Percentiles rank a stretch among this genome's conserved stretches.
phyloP scores from a whole-genome alignment of 495 filamentous ascomycete genomes.

The Durotheca rogersii region DNA sequence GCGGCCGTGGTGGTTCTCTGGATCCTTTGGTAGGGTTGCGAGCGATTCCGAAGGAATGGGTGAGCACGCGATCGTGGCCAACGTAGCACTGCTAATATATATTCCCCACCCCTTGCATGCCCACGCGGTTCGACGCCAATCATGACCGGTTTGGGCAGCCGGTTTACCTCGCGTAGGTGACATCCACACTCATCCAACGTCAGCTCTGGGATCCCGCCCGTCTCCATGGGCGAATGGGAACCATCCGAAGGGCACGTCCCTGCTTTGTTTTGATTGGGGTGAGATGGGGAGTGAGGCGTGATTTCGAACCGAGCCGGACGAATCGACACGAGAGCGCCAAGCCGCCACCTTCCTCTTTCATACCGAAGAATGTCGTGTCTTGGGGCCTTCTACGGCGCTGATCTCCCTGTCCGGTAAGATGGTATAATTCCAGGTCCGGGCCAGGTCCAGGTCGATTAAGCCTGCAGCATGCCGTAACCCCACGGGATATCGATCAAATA shows the following conservation, averaged over 20 bases:
- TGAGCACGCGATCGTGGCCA: constrained; percentile 18
- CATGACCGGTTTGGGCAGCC: constrained; percentile 17
- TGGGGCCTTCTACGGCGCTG: constrained; percentile 12
- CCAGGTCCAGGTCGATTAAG: constrained; percentile 21
- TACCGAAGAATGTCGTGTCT: constrained; percentile 13
- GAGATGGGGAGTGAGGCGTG: too few relatives aligned
- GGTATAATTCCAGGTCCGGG: constrained; percentile 14
- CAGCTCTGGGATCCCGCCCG: constrained; percentile 16
- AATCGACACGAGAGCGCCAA: constrained; percentile 28
- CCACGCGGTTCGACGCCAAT: constrained; percentile 17
- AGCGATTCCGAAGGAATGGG: constrained; percentile 13
- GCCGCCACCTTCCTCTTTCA: constrained; percentile 30
- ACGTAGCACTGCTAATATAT: not conserved
- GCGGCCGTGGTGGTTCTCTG: not conserved
- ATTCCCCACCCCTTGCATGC: constrained; percentile 15
- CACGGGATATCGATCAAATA: constrained; percentile 26
- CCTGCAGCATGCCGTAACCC: constrained; percentile 24
- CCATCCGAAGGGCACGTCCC: not conserved
- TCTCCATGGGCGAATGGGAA: constrained; percentile 19
- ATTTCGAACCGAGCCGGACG: constrained; percentile 10
- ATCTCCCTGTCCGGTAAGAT: constrained; percentile 7
- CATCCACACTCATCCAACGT: constrained; percentile 20
- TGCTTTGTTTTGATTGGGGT: constrained; percentile 12
- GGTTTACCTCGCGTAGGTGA: constrained; percentile 21
- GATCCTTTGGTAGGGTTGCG: not conserved